Base-by-base conservation (phyloP, 768 basidiomycete genomes). In the Tricholoma bakamatsutake region DNA sequence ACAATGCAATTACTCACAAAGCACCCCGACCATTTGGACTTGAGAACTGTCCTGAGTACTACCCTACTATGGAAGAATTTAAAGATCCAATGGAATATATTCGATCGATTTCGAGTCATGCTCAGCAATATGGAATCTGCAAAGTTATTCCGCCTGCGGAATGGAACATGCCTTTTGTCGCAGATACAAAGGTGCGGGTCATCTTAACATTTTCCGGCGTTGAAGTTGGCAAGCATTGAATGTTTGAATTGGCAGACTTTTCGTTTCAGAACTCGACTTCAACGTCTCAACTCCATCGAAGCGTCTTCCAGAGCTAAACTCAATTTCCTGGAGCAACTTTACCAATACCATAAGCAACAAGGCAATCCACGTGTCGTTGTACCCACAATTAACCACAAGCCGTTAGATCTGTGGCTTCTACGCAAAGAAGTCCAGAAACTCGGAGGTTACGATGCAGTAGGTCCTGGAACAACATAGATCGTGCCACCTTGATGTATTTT, bases 101-200 rank as follows among this genome's bases (percentile, higher is more conserved):
- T 69, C 83, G 82, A 67, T 84, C 84, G 56, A 88, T 95, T 60
- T 80, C 85, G 17, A 81, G 82, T 51, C 71, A 76, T 31, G 96
- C 88, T 0, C 79, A 76, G 66, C 72, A 82, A 48, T 92, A 82
- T 66, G 97, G 97, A 24, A 93, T 99, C 63, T 95, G 92, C 75
- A 99, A 99, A 76, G 84, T 99, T 55, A 82, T 98, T 24, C 97
- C 97, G 58, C 97, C 97, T 1, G 77, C 80, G 54, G 88, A 82
- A 18, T 99, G 97, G 97, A 82, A 88, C 63, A 96, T 97, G 86
- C 92, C 96, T 7, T 98, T 97, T 67, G 87, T 92, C 10, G 90
- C 95, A 45, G 87, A 98, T 67, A 93, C 93, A 15, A 91, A 94
- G 82, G 95, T 93, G 62, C 58, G 85, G 76, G 43, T 56, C 50